These are phyloP conservation scores for Fonsecaea pugnacius DNA, from an alignment of 2,329 filamentous ascomycete genomes.

Conservation along the genomic window DNA sequence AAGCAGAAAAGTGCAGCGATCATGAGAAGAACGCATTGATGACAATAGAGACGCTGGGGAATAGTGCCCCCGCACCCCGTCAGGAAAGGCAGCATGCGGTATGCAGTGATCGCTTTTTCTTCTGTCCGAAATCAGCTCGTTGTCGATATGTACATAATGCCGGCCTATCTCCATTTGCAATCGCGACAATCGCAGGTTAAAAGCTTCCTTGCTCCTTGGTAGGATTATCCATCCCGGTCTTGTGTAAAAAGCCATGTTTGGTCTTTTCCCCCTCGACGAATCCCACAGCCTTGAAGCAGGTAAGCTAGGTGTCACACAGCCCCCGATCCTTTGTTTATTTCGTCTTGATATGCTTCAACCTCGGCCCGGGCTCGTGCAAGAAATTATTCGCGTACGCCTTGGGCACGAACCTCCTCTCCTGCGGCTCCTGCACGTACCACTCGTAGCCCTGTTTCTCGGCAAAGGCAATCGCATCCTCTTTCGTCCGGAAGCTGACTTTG, in stretches of 20 bases:
- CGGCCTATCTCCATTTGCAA: not conserved
- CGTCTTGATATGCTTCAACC: conserved; percentile 78
- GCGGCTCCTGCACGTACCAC: conserved; percentile 97
- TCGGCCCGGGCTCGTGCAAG: conserved; percentile 66
- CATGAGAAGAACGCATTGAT: no score
- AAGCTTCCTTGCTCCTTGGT: not conserved
- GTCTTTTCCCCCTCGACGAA: not conserved
- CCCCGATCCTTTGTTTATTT: conserved; percentile 59
- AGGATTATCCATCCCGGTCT: not conserved
- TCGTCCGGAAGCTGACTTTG: conserved; percentile 83
- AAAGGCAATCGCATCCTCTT: conserved; percentile 93
- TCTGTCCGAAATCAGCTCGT: not conserved
- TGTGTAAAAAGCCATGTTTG: not conserved
- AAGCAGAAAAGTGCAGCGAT: not conserved
- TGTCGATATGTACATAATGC: conserved; percentile 11
- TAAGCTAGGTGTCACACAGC: not conserved
- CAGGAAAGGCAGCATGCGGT: no score
- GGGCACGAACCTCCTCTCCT: conserved; percentile 79
- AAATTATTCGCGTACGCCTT: conserved; percentile 99
- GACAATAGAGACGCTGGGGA: no score
- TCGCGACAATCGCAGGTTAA: not conserved
- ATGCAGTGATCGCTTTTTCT: not conserved
- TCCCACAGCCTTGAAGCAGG: no score
- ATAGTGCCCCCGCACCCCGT: no score
- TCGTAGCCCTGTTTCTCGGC: conserved; percentile 99